Percentiles rank a stretch among this genome's conserved stretches.
phyloP scores from a whole-genome alignment of 768 basidiomycete genomes.

The Boletus reticuloceps region DNA sequence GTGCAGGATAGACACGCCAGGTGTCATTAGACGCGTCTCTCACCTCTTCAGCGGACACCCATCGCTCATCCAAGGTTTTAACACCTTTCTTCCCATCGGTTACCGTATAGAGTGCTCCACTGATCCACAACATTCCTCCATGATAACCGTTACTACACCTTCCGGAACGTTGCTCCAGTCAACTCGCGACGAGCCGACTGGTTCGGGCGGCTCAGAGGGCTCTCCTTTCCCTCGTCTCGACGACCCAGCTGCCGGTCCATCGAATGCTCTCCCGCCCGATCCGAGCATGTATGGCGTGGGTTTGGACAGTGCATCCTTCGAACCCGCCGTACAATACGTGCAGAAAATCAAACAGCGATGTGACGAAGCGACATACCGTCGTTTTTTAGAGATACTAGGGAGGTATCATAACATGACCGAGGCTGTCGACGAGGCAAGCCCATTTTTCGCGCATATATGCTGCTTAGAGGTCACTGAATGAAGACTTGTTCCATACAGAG shows the following conservation, averaged over 20 bases:
- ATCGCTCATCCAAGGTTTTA: slow-evolving; percentile 93
- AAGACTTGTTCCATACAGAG: slow-evolving; percentile 29
- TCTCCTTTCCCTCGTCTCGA: slow-evolving; percentile 29
- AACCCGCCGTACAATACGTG: slow-evolving; percentile 89
- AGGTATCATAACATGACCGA: slow-evolving; percentile 60
- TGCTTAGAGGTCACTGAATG: background rate
- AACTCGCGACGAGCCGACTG: slow-evolving; percentile 42
- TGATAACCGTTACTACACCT: slow-evolving; percentile 79
- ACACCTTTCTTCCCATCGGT: slow-evolving; percentile 92
- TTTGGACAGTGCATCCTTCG: slow-evolving; percentile 49
- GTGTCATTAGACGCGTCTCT: slow-evolving; percentile 94
- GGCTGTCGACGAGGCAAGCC: slow-evolving; percentile 55
- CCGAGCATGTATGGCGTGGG: slow-evolving; percentile 27
- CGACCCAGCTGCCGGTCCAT: slow-evolving; percentile 5
- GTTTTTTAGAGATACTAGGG: slow-evolving; percentile 74
- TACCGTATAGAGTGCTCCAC: slow-evolving; percentile 86
- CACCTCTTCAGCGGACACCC: slow-evolving; percentile 90
- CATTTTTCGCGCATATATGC: slow-evolving; percentile 7
- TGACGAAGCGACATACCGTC: slow-evolving; percentile 82
- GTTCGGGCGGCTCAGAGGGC: slow-evolving; percentile 38
- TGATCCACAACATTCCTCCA: slow-evolving; percentile 59
- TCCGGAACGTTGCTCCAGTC: slow-evolving; percentile 61
- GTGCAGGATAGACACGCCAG: slow-evolving; percentile 91
- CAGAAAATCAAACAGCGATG: slow-evolving; percentile 96
- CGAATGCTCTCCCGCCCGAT: slow-evolving; percentile 16